Percentiles rank a stretch among this genome's conserved stretches.
Conservation (phyloP, 2,329 filamentous ascomycete genomes). For the Pleomassaria siparia region DNA sequence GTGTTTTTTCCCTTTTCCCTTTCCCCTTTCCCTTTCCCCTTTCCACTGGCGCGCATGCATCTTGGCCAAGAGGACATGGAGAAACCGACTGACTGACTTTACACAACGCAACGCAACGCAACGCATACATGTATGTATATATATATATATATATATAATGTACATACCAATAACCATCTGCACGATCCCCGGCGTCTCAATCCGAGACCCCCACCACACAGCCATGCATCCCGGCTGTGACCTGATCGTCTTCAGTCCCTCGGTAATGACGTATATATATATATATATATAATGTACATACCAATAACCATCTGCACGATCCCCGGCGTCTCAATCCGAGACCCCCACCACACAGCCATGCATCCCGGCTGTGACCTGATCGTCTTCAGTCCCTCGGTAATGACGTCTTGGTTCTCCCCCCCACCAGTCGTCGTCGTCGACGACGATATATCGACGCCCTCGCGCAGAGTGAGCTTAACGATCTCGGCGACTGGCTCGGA, state of each 20-base stretch:
- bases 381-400: constrained; percentile 36
- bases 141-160: neutral
- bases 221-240: constrained; percentile 41
- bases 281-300: constrained; percentile 22
- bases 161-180: constrained; percentile 46
- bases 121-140: no score
- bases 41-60: no score
- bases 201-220: constrained; percentile 39
- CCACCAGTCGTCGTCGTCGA: no score
- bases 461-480: constrained; percentile 41
- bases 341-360: constrained; percentile 40
- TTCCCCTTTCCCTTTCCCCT: no score
- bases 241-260: constrained; percentile 36
- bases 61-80: no score
- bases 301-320: constrained; percentile 44
- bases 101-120: no score
- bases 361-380: constrained; percentile 42
- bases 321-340: constrained; percentile 43
- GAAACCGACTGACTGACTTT: no score
- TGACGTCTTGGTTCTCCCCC: constrained; percentile 32
- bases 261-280: constrained; percentile 25
- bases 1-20: no score
- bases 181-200: constrained; percentile 43
- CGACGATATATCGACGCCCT: constrained; percentile 26
- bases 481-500: constrained; percentile 42